A percentile compares a stretch with the other conserved stretches of the same genome.
These are phyloP conservation scores for Strobilomyces dryophilus DNA, from an alignment of 768 basidiomycete species.

Conservation along the genomic window DNA sequence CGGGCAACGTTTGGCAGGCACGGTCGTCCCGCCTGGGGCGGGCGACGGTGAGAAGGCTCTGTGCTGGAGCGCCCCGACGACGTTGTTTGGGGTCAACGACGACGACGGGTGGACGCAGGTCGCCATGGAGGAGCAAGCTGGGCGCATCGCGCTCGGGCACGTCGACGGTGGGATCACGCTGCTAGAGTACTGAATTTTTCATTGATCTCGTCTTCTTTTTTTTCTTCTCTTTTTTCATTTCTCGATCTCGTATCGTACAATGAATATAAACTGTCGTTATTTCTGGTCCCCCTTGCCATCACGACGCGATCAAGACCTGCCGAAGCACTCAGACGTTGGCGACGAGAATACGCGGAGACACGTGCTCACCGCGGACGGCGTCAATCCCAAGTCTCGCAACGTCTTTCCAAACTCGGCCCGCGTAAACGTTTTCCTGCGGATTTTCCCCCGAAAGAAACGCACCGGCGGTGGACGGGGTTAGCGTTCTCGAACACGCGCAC, in stretches of 20 bases:
- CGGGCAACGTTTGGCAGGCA: constrained; percentile 61
- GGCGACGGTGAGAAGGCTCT: background rate
- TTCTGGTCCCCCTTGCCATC: no score
- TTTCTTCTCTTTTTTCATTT: no score
- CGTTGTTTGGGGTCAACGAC: constrained; percentile 43
- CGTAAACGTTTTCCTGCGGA: constrained; percentile 63
- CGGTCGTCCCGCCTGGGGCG: constrained; percentile 3
- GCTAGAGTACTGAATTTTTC: constrained; percentile 46
- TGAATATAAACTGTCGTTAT: no score
- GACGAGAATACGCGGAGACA: background rate
- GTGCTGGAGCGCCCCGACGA: no score
- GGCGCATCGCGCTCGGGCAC: constrained; percentile 34
- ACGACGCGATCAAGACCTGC: constrained; percentile 54
- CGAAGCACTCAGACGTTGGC: no score
- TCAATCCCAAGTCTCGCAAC: constrained; percentile 79
- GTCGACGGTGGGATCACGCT: constrained; percentile 46
- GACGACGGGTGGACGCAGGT: constrained; percentile 46
- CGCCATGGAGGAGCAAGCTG: constrained; percentile 38
- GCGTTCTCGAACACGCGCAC: background rate
- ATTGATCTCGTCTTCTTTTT: no score
- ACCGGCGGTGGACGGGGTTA: background rate
- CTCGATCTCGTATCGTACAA: no score
- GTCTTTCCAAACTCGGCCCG: constrained; percentile 73
- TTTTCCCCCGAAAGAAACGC: background rate
- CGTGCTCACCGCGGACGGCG: constrained; percentile 68